Evolutionary conservation across 768 basidiomycete species (phyloP).

Genomic region (Neoboletus magnificus): DNA sequence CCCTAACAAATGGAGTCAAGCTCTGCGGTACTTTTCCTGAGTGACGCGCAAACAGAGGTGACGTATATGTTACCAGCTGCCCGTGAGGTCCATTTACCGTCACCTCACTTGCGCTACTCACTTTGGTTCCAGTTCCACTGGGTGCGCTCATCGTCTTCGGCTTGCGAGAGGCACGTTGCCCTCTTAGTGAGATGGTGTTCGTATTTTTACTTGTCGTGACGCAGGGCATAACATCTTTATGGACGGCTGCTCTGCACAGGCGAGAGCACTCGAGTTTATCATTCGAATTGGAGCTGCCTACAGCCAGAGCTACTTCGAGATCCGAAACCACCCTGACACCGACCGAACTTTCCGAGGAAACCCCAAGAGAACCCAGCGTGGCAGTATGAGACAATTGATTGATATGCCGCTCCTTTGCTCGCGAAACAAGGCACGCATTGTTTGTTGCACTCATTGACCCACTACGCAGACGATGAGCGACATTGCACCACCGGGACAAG

Average conservation of each 20-base stretch:
- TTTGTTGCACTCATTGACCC: not conserved
- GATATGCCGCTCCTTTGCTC: not conserved
- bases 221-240: slow-evolving; percentile 40
- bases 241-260: slow-evolving; percentile 19
- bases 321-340: slow-evolving; percentile 9
- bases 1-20: slow-evolving; percentile 21
- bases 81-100: slow-evolving; percentile 32
- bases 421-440: slow-evolving; percentile 1
- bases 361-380: not conserved
- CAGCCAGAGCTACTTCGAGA: slow-evolving; percentile 20
- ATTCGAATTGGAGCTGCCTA: slow-evolving; percentile 18
- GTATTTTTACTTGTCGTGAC: not conserved
- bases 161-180: slow-evolving; percentile 40
- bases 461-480: not conserved
- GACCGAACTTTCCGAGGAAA: not conserved
- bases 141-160: slow-evolving; percentile 48
- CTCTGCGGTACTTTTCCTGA: slow-evolving; percentile 38
- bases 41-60: slow-evolving; percentile 27
- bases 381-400: slow-evolving; percentile 11
- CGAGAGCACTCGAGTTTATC: slow-evolving; percentile 9
- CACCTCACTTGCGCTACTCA: not conserved
- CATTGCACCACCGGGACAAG: not conserved
- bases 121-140: slow-evolving; percentile 42
- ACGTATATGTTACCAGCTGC: slow-evolving; percentile 50
- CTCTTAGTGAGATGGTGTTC: not conserved